Evolutionary conservation across 202 grass and related monocot genomes (phyloP).

Genomic region (Brachypodium distachyon): DNA sequence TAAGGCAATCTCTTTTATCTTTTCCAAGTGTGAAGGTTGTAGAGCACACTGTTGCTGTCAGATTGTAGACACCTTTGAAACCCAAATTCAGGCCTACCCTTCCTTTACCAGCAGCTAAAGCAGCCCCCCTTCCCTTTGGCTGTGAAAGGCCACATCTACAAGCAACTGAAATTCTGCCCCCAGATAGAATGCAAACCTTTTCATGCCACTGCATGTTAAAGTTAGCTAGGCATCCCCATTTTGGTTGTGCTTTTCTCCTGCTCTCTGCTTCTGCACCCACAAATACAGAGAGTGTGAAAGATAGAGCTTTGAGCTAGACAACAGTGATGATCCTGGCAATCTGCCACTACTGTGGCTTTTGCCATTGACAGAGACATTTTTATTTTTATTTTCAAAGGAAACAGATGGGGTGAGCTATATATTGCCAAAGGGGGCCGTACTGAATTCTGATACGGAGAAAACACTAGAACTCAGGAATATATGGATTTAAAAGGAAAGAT

Average conservation of each 20-base stretch:
- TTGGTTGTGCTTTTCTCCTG: background rate
- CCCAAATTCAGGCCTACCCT: background rate
- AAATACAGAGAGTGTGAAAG: too few species aligned
- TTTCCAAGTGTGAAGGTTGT: background rate
- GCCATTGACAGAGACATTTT: conserved; percentile 19
- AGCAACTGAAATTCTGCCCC: conserved; percentile 22
- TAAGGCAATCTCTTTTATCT: background rate
- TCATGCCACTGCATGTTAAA: background rate
- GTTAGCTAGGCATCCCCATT: background rate
- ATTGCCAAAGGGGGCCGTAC: too few species aligned
- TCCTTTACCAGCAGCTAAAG: background rate
- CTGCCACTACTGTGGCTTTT: background rate
- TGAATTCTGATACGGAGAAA: too few species aligned
- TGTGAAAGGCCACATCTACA: conserved; percentile 17
- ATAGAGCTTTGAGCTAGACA: too few species aligned
- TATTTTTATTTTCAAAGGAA: too few species aligned
- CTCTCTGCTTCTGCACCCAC: background rate
- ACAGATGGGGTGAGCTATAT: too few species aligned
- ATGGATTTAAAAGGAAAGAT: too few species aligned
- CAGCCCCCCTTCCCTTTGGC: conserved; percentile 11
- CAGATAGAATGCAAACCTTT: background rate
- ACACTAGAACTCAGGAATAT: too few species aligned
- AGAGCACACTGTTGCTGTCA: background rate
- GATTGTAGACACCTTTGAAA: background rate
- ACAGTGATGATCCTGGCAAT: conserved; percentile 10